phyloP scores from a whole-genome alignment of 2,329 filamentous ascomycete species.

The Monosporascus sp. region DNA sequence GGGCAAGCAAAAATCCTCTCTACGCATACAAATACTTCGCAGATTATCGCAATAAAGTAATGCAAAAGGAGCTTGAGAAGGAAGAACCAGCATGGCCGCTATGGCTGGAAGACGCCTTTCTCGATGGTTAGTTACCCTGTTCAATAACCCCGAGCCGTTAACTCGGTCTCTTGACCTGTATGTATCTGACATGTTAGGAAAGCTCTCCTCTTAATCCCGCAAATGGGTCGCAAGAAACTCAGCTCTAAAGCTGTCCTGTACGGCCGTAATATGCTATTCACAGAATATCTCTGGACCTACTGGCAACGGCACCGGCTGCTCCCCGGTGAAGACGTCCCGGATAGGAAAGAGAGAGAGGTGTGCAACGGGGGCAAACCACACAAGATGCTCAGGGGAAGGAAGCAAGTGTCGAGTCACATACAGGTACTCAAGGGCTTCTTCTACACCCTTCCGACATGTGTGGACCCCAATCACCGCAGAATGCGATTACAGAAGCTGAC shows the following conservation, averaged over 20 bases:
- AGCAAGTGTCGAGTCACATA: constrained; percentile 66
- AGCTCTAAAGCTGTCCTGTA: constrained; percentile 58
- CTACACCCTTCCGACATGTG: constrained; percentile 56
- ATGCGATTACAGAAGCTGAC: constrained; percentile 1
- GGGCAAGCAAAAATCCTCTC: constrained; percentile 48
- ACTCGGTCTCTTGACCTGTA: background rate
- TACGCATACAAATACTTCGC: constrained; percentile 58
- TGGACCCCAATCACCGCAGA: constrained; percentile 21
- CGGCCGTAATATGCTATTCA: constrained; percentile 66
- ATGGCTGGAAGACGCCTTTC: constrained; percentile 59
- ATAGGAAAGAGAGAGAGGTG: constrained; percentile 37
- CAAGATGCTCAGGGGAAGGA: constrained; percentile 36
- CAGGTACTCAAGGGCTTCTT: constrained; percentile 66
- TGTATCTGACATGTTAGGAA: constrained; percentile 11
- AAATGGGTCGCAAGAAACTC: constrained; percentile 62
- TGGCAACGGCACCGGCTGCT: constrained; percentile 36
- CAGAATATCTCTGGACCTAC: constrained; percentile 59
- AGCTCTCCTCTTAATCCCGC: constrained; percentile 61
- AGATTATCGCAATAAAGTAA: constrained; percentile 60
- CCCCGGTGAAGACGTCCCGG: constrained; percentile 34
- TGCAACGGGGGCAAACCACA: constrained; percentile 19
- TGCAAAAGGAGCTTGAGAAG: constrained; percentile 54
- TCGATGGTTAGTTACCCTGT: constrained; percentile 49
- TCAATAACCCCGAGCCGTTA: background rate
- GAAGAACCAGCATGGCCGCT: constrained; percentile 58